phyloP scores from a whole-genome alignment of 169 alveolate species.

The Besnoitia besnoiti region DNA sequence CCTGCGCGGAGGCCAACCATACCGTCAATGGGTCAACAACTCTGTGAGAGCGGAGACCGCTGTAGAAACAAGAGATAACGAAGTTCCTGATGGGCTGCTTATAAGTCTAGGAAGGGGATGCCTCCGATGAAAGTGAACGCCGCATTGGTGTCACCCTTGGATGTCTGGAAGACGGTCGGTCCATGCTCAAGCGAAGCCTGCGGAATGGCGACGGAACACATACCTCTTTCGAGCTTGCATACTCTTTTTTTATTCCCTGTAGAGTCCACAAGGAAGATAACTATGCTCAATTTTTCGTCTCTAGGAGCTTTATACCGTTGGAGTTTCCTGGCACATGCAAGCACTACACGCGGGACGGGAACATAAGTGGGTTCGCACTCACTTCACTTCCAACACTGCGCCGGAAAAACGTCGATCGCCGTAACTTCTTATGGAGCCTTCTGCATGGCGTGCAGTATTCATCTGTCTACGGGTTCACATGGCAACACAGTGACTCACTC shows the following conservation, averaged over 20 bases:
- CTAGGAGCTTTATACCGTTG: background rate
- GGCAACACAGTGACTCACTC: background rate
- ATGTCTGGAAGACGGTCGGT: background rate
- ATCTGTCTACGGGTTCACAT: background rate
- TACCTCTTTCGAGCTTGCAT: background rate
- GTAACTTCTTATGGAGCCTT: background rate
- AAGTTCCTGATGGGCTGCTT: background rate
- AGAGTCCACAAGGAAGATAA: background rate
- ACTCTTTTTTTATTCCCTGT: background rate
- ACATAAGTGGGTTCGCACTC: background rate
- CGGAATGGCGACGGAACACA: background rate
- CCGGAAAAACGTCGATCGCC: background rate
- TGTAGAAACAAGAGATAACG: too few species aligned
- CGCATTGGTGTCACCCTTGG: background rate
- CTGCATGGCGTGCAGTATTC: background rate
- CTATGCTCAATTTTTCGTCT: background rate
- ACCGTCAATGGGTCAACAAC: too few species aligned
- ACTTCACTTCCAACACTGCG: background rate
- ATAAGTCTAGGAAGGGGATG: conserved; percentile 7
- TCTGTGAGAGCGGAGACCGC: too few species aligned
- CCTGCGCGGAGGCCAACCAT: too few species aligned
- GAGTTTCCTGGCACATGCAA: background rate
- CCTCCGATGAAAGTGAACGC: background rate
- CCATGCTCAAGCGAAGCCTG: background rate
- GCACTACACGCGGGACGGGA: background rate